Evolutionary conservation across 768 basidiomycete species (phyloP).

Genomic region (Inosperma sp.): DNA sequence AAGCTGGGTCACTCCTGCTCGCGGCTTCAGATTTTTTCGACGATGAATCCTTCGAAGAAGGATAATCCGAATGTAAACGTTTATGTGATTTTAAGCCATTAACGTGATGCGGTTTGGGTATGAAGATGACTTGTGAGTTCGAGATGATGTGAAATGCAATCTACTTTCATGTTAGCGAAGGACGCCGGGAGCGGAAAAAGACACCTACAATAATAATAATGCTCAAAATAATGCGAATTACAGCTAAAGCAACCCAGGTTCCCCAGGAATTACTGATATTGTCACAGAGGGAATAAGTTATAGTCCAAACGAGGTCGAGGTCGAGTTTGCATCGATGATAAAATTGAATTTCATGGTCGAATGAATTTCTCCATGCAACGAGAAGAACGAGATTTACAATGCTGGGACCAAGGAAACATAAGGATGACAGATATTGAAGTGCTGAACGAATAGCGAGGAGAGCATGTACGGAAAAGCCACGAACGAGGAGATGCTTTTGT

Average conservation of each 20-base stretch:
- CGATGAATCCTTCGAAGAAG: background rate
- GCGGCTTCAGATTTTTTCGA: background rate
- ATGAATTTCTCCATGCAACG: constrained; percentile 45
- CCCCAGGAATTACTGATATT: constrained; percentile 39
- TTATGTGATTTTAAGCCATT: constrained; percentile 21
- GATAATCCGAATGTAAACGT: constrained; percentile 17
- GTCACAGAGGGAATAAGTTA: constrained; percentile 26
- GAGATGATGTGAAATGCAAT: constrained; percentile 7
- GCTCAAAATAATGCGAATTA: constrained; percentile 52
- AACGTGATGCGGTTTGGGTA: constrained; percentile 11
- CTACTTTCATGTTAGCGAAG: background rate
- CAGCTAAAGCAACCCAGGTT: constrained; percentile 51
- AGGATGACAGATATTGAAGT: constrained; percentile 42
- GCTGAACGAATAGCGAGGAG: constrained; percentile 31
- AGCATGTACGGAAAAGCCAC: constrained; percentile 32
- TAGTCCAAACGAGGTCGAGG: constrained; percentile 66
- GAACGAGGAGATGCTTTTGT: constrained; percentile 37
- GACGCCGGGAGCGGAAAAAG: background rate
- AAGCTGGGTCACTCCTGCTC: background rate
- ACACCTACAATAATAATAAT: constrained; percentile 47
- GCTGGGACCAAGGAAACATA: constrained; percentile 50
- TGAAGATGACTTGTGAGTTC: constrained; percentile 6
- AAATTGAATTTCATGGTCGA: constrained; percentile 35
- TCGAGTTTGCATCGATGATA: constrained; percentile 53
- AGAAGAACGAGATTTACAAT: constrained; percentile 56